A percentile compares a stretch with the other conserved stretches of the same genome.
These are phyloP conservation scores for Colletotrichum tofieldiae DNA, from an alignment of 2,329 filamentous ascomycete species.

Conservation along the genomic window DNA sequence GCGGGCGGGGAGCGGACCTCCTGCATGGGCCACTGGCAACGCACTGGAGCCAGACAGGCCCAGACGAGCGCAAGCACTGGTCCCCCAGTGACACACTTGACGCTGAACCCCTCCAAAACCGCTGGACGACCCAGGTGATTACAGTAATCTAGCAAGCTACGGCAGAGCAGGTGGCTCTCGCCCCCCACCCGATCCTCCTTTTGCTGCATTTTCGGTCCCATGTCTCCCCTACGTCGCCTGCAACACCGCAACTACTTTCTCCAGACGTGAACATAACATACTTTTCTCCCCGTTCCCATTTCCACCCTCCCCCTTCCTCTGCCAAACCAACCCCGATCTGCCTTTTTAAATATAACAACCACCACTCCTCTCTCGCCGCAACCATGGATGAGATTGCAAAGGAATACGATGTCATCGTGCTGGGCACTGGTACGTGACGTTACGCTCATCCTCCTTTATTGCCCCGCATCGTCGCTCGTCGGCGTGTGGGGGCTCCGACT, in stretches of 20 bases:
- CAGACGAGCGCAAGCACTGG: conserved; percentile 33
- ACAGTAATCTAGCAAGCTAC: conserved; percentile 28
- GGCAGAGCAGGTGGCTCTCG: conserved; percentile 35
- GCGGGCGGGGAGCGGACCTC: conserved; percentile 39
- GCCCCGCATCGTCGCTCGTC: conserved; percentile 48
- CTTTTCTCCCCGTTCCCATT: conserved; percentile 29
- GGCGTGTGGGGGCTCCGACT: conserved; percentile 42
- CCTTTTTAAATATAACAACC: conserved; percentile 16
- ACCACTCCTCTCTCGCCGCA: conserved; percentile 46
- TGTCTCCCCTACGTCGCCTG: conserved; percentile 27
- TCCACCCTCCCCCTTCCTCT: conserved; percentile 23
- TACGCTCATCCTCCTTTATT: conserved; percentile 45
- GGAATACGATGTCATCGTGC: conserved; percentile 98
- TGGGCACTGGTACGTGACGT: conserved; percentile 87
- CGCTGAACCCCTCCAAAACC: conserved; percentile 39
- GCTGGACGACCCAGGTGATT: conserved; percentile 1
- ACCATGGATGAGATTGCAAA: conserved; percentile 98
- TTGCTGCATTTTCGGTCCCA: conserved; percentile 42
- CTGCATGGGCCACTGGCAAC: conserved; percentile 32
- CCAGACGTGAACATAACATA: conserved; percentile 33
- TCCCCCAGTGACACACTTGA: conserved; percentile 41
- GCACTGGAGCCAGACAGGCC: conserved; percentile 39
- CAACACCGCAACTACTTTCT: conserved; percentile 42
- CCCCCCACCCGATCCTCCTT: conserved; percentile 37
- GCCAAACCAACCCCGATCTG: conserved; percentile 31